Evolutionary conservation across 495 filamentous ascomycete genomes (phyloP).

Genomic region (Alectoria sarmentosa): DNA sequence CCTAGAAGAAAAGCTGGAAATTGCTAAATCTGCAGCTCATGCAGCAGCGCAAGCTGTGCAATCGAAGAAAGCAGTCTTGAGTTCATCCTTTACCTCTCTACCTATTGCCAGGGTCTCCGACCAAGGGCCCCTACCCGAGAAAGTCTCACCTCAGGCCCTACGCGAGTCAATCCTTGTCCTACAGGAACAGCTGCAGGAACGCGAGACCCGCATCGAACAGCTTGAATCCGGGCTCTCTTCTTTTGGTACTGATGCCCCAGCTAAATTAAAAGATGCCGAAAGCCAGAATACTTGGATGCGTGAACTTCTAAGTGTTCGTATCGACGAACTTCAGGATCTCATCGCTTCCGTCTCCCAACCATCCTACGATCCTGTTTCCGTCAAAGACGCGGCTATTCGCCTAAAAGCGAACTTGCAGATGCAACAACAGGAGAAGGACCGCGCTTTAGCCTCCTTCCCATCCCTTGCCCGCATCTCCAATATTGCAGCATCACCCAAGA

Average conservation of each 20-base stretch:
- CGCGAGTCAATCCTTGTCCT: slow-evolving; percentile 93
- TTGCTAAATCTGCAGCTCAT: slow-evolving; percentile 81
- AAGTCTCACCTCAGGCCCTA: slow-evolving; percentile 86
- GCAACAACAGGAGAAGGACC: slow-evolving; percentile 90
- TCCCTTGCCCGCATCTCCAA: slow-evolving; percentile 51
- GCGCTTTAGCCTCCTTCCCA: slow-evolving; percentile 47
- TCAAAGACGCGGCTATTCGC: slow-evolving; percentile 85
- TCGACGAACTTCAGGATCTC: slow-evolving; percentile 88
- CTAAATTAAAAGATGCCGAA: slow-evolving; percentile 78
- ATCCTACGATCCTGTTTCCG: slow-evolving; percentile 61
- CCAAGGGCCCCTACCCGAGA: slow-evolving; percentile 51
- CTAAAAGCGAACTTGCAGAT: slow-evolving; percentile 93
- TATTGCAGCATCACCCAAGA: slow-evolving; percentile 67
- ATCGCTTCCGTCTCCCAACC: slow-evolving; percentile 70
- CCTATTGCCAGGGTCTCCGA: slow-evolving; percentile 40
- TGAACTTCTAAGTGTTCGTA: slow-evolving; percentile 82
- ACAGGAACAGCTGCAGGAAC: slow-evolving; percentile 92
- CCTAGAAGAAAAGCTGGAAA: slow-evolving; percentile 78
- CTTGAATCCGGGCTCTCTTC: slow-evolving; percentile 65
- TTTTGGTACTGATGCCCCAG: slow-evolving; percentile 63
- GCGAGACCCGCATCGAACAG: slow-evolving; percentile 79
- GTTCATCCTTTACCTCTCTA: slow-evolving; percentile 32
- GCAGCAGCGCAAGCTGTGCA: slow-evolving; percentile 83
- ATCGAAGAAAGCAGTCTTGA: slow-evolving; percentile 41
- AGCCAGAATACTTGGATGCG: slow-evolving; percentile 95